Conservation (phyloP, 1,284 basidiomycete species). For the Omphalotus olearius region DNA sequence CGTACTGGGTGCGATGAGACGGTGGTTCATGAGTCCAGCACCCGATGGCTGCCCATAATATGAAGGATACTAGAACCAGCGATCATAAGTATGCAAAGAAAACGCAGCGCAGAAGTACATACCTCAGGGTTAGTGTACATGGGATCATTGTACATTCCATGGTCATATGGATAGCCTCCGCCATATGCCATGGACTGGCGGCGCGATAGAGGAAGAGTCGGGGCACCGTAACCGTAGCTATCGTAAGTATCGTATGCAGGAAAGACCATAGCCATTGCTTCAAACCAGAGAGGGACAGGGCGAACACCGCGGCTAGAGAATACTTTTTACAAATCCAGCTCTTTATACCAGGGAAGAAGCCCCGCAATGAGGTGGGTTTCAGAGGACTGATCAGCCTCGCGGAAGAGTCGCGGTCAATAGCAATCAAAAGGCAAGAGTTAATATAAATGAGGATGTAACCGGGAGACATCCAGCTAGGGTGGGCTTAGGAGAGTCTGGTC, state of each 20-base stretch:
- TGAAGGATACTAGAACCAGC: conserved; percentile 17
- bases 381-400: conserved; percentile 8
- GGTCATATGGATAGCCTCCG: conserved; percentile 11
- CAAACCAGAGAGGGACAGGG: background rate
- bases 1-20: conserved; percentile 32
- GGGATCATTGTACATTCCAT: conserved; percentile 9
- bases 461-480: background rate
- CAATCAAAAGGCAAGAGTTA: conserved; percentile 4
- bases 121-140: conserved; percentile 4
- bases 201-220: conserved; percentile 14
- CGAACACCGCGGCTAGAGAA: background rate
- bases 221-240: conserved; percentile 5
- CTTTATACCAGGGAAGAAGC: conserved; percentile 5
- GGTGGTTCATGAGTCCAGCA: conserved; percentile 22
- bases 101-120: background rate
- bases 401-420: conserved; percentile 8
- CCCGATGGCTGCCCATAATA: conserved; percentile 23
- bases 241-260: conserved; percentile 13
- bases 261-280: conserved; percentile 13
- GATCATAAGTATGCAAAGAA: background rate
- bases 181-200: conserved; percentile 15
- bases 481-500: background rate
- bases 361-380: conserved; percentile 7
- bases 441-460: background rate
- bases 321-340: background rate